phyloP scores from a whole-genome alignment of 352 stramenopile genomes.

The Globisporangium uncinulatum region DNA sequence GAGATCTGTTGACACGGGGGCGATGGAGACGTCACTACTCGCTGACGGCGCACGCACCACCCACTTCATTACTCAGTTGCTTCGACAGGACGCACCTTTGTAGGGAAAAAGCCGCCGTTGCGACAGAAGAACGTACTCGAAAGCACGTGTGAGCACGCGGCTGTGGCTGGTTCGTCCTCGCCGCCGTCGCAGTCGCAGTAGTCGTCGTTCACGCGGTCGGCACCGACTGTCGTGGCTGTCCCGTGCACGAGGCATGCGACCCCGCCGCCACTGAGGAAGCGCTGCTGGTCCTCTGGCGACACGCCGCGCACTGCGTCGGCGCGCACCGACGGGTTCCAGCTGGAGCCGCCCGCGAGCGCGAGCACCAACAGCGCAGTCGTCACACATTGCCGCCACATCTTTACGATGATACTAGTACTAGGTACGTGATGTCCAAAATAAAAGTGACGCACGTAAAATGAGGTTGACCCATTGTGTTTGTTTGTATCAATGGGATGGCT shows the following conservation, averaged over 20 bases:
- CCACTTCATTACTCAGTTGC: too few species aligned
- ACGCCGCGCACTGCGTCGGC: slow-evolving; percentile 28
- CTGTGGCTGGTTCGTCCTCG: slow-evolving; percentile 85
- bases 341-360: not conserved
- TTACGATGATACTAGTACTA: not conserved
- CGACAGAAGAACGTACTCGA: slow-evolving; percentile 61
- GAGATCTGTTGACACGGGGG: slow-evolving; percentile 32
- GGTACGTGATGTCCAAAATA: too few species aligned
- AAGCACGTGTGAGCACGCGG: slow-evolving; percentile 62
- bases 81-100: slow-evolving; percentile 50
- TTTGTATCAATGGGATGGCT: not conserved
- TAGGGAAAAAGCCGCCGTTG: slow-evolving; percentile 55
- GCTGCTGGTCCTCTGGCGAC: slow-evolving; percentile 23
- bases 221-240: slow-evolving; percentile 6
- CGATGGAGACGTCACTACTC: too few species aligned
- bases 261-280: slow-evolving; percentile 10
- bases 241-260: slow-evolving; percentile 23
- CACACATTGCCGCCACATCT: not conserved
- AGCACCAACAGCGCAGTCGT: slow-evolving; percentile 1
- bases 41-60: too few species aligned
- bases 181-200: slow-evolving; percentile 93
- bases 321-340: not conserved
- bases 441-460: too few species aligned
- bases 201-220: slow-evolving; percentile 84
- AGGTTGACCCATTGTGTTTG: not conserved